Base-by-base conservation (phyloP, 148 eudicot species). In the Beta vulgaris region DNA sequence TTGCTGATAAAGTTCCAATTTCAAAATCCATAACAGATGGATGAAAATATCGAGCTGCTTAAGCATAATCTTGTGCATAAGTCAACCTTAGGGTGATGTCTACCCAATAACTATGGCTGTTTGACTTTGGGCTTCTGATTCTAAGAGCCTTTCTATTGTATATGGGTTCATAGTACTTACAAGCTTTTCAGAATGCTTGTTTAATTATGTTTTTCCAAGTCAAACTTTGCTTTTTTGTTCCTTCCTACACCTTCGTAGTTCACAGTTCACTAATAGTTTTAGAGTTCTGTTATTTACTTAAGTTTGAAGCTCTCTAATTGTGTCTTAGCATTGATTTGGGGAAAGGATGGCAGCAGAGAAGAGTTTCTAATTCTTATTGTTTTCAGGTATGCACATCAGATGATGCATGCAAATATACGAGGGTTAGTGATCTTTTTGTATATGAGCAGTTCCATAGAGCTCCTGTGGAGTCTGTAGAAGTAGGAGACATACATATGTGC, bases 401-500 rank as follows among this genome's bases (percentile, higher is more conserved):
- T 43, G 97, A 95, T 44, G 65, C 84, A 73, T 95, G 99, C 86
- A 91, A 97, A 86, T 88, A 75, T 72, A 91, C 83, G 68, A 87
- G 73, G 82, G 82, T 95, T 64, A 87, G 89, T 79, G 99, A 92
- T 75, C 92, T 95, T 72, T 95, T 95, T 82, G 99, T 95, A 74
- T 95, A 88, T 59, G 97, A 95, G 81, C 92, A 95, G 75, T 95
- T 95, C 82, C 26, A 4, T 58, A 85, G 99, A 87, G 97, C 87
- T 77, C 83, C 91, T 73, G 92, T 85, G 49, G 91, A 89, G 42
- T 61, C 83, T 79, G 99, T 95, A 64, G 97, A 92, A 76, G 99
- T 97, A 76, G 99, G 97, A 78, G 99, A 95, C 75, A 95, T n/a
- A n/a, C n/a, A n/a, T 95, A 51, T 95, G 99, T 87, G 99, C 99